Evolutionary conservation across 306 rosid species (phyloP).

Genomic region (Psophocarpus tetragonolobus): DNA sequence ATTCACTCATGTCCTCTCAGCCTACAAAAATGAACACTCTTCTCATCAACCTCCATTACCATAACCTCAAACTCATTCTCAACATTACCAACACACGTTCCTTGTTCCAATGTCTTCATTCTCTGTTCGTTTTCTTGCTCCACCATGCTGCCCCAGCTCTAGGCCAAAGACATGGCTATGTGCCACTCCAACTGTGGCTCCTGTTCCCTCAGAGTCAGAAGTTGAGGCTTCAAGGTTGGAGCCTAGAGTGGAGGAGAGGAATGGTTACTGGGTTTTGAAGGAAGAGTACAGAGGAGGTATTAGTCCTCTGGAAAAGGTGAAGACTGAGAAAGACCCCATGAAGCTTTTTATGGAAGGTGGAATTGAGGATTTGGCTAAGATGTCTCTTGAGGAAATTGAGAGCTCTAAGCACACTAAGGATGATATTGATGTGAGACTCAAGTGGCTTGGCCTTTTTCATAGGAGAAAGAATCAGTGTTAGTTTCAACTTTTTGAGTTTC

Average conservation of each 20-base stretch:
- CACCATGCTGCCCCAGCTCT: constrained; percentile 39
- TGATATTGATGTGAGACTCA: constrained; percentile 94
- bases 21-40: constrained; percentile 61
- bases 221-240: constrained; percentile 60
- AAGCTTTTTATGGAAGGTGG: constrained; percentile 78
- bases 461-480: constrained; percentile 88
- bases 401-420: constrained; percentile 60
- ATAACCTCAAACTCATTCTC: background rate
- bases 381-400: constrained; percentile 76
- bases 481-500: constrained; percentile 26
- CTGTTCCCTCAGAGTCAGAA: constrained; percentile 39
- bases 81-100: background rate
- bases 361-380: constrained; percentile 64
- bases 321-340: constrained; percentile 85
- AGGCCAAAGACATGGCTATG: constrained; percentile 40
- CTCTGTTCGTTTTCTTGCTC: constrained; percentile 56
- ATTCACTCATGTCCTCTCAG: constrained; percentile 12
- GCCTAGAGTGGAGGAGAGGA: constrained; percentile 74
- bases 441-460: constrained; percentile 98
- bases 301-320: constrained; percentile 79
- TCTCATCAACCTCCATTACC: constrained; percentile 6
- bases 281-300: constrained; percentile 73
- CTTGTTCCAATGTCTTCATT: constrained; percentile 55
- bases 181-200: constrained; percentile 49
- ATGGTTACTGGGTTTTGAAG: constrained; percentile 79